Evolutionary conservation across 2,329 filamentous ascomycete genomes (phyloP), one percentile per base, ranked within the genome.

Genomic region (Malbranchea zuffiana): DNA sequence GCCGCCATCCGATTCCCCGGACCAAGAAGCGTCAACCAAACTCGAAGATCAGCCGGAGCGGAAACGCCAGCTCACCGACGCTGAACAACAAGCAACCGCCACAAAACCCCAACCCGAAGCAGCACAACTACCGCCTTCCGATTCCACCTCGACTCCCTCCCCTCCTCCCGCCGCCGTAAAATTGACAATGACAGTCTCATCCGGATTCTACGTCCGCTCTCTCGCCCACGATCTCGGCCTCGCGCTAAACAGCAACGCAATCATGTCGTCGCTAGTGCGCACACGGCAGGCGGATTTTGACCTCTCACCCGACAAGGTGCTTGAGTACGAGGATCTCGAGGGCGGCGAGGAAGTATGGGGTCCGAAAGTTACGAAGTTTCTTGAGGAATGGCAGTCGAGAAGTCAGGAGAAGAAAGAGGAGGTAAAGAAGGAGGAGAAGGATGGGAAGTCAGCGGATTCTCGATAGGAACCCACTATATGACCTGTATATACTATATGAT

Each of bases 171-270:
- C 88, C 1, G 90, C 88, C 1, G 82, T 75, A 32, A 80, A 75
- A 53, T 75, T 98, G 42, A 78, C 82, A 40, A 85, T 98, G 75
- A 93, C 83, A 1, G 88, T 95, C 35, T 86, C 86, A 2, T 93
- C 86, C 0, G 90, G 90, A 25, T 98, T 95, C 68, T 98, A 98
- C 59, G 87, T 98, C 10, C 81, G 90, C 44, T 92, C 82, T 40
- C 76, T 98, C 48, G 87, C 85, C 50, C 86, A 96, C 55, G 90
- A 98, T 52, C 71, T 98, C 3, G 90, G 88, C 15, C 68, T 78
- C 47, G 85, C 84, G 48, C 70, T 95, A 10, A 77, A 74, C 35
- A 93, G 85, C 8, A 77, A 83, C 16, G 90, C 74, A 21, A 69
- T 90, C 47, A 96, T 98, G 88, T 76, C 82, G 15, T 78, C 82